These are phyloP conservation scores for Fusarium equiseti DNA, from an alignment of 2,329 filamentous ascomycete species.

Conservation along the genomic window DNA sequence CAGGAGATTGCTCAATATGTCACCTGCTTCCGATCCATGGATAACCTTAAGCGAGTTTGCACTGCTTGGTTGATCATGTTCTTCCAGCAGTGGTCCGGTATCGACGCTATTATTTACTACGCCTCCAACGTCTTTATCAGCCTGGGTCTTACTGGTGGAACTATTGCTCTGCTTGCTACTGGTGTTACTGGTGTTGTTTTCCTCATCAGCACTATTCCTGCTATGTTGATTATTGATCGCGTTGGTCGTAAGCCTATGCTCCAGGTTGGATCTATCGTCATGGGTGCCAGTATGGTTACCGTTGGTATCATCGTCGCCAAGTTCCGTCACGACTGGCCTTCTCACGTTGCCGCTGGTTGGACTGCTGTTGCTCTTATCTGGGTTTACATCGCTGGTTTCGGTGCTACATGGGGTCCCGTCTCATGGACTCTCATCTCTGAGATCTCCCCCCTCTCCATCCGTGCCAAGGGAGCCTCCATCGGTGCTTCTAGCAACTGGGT, in stretches of 20 bases:
- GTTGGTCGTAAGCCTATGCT: constrained; percentile 57
- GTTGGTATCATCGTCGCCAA: constrained; percentile 39
- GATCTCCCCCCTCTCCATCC: constrained; percentile 60
- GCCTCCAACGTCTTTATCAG: constrained; percentile 70
- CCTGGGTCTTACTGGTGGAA: constrained; percentile 71
- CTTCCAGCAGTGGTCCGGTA: constrained; percentile 61
- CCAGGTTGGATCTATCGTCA: constrained; percentile 54
- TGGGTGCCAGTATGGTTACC: constrained; percentile 46
- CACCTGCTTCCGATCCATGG: constrained; percentile 50
- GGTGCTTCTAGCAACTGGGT: constrained; percentile 59
- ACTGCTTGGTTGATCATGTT: constrained; percentile 74
- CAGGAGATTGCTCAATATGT: constrained; percentile 63
- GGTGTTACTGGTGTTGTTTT: constrained; percentile 79
- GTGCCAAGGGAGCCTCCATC: constrained; percentile 59
- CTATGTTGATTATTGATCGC: constrained; percentile 55
- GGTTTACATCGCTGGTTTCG: constrained; percentile 65
- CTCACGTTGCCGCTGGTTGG: constrained; percentile 55
- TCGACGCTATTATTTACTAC: constrained; percentile 58
- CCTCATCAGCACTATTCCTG: constrained; percentile 59
- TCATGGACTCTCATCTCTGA: constrained; percentile 63
- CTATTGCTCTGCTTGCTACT: constrained; percentile 72
- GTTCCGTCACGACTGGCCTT: constrained; percentile 43
- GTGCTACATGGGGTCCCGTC: constrained; percentile 60
- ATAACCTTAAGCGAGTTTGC: constrained; percentile 72
- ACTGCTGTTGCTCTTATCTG: constrained; percentile 53